Base-by-base conservation (phyloP, 2,329 filamentous ascomycete species). In the Claviceps sp. region DNA sequence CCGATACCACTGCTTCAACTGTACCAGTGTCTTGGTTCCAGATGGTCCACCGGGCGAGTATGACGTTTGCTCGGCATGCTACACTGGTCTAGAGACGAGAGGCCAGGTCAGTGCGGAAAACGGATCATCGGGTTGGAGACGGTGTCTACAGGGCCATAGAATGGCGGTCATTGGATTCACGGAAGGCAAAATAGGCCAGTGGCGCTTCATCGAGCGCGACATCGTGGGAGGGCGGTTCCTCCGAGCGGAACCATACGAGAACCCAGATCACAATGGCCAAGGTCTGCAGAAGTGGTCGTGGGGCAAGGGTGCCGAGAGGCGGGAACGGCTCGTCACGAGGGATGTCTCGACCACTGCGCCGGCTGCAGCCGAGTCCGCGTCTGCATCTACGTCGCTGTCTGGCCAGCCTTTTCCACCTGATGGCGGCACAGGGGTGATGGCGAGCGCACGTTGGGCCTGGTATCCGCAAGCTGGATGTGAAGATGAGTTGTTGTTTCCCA, bases 401-500 rank as follows among this genome's bases (percentile, higher is more conserved):
- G 57, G 60, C 5, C 60, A 59, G 22, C 59, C 50, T 3, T 88
- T 87, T 60, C 89, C 90, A 0, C 84, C 87, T 0, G 82, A 89
- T 56, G 88, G 88, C 0, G 89, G 88, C 0, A 68, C 80, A 0
- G 89, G 88, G 0, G 70, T 81, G 56, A 70, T 73, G 22, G 78
- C 80, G 6, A 64, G 76, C 24, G 88, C 88, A 0, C 68, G 76
- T 16, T 96, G 88, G 86, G 76, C 81, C 4, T 95, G 88, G 75
- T 90, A 85, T 62, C 88, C 89, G 0, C 76, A 77, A 2, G 68
- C 74, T 0, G 75, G 70, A 2, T 78, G 78, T 1, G 73, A 72
- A 19, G 87, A 95, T 63, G 91, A 97, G 68, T 69, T 97, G 42
- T 67, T 83, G 56, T 96, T 97, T 59, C 91, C 91, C 0, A 82